These are phyloP conservation scores for Suillus americanus DNA, from an alignment of 768 basidiomycete genomes.

Conservation along the genomic window DNA sequence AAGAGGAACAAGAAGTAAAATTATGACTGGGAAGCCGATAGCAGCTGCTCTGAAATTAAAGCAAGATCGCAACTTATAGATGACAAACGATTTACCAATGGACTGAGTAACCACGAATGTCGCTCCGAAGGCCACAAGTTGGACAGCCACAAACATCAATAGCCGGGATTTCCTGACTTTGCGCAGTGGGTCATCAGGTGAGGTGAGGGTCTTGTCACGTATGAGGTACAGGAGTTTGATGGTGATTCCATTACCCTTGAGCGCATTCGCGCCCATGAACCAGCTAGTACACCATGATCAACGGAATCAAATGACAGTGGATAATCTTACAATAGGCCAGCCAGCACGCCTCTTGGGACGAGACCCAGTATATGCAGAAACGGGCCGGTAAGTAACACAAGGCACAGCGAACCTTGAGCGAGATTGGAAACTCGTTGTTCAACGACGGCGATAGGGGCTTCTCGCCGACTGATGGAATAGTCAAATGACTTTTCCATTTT, in stretches of 20 bases:
- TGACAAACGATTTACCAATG: conserved; percentile 50
- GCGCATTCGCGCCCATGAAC: conserved; percentile 89
- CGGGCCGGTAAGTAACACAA: conserved; percentile 79
- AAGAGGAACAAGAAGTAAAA: conserved; percentile 78
- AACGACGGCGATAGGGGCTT: conserved; percentile 73
- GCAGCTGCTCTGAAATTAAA: conserved; percentile 51
- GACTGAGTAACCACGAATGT: conserved; percentile 93
- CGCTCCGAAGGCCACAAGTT: conserved; percentile 81
- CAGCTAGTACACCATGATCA: conserved; percentile 50
- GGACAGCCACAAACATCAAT: conserved; percentile 66
- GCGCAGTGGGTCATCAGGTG: conserved; percentile 66
- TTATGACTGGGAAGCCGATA: conserved; percentile 89
- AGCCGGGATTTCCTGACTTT: conserved; percentile 75
- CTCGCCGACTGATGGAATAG: conserved; percentile 27
- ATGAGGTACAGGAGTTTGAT: conserved; percentile 78
- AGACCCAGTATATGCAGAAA: conserved; percentile 77
- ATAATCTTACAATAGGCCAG: conserved; percentile 78
- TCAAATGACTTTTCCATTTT: conserved; percentile 26
- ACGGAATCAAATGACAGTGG: background rate
- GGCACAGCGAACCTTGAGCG: conserved; percentile 74
- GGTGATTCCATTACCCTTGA: conserved; percentile 81
- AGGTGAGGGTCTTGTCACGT: conserved; percentile 64
- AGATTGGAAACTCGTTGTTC: conserved; percentile 95
- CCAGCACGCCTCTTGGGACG: conserved; percentile 81
- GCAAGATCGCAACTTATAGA: background rate